Evolutionary conservation across 23 red algal species (phyloP).

Genomic region (Gracilariopsis chorda): DNA sequence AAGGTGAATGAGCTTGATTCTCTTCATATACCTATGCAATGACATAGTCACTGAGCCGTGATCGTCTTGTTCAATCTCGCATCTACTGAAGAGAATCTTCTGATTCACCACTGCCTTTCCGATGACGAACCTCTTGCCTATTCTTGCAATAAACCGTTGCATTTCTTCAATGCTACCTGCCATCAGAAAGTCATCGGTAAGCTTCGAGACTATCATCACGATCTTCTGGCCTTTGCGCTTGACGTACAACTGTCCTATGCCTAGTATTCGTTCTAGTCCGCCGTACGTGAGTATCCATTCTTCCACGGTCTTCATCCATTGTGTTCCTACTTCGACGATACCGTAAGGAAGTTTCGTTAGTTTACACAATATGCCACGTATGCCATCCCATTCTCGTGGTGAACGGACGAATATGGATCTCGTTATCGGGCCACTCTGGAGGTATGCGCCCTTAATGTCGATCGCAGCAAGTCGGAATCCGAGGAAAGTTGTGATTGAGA

Average conservation of each 20-base stretch:
- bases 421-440: conserved; percentile 5
- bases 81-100: not conserved
- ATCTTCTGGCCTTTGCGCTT: not conserved
- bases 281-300: not conserved
- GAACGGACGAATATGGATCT: not conserved
- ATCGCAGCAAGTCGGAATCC: not conserved
- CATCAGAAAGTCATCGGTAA: conserved; percentile 6
- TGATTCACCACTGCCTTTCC: not conserved
- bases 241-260: not conserved
- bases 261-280: not conserved
- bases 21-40: not conserved
- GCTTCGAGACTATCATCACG: not conserved
- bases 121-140: not conserved
- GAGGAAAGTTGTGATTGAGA: not conserved
- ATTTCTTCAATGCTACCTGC: not conserved
- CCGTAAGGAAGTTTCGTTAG: conserved; percentile 7
- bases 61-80: not conserved
- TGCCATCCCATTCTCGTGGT: conserved; percentile 1
- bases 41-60: not conserved
- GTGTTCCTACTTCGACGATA: conserved; percentile 8
- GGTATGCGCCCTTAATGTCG: conserved; percentile 5
- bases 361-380: not conserved
- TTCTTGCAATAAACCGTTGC: not conserved
- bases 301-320: not conserved
- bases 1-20: not conserved